Percentiles rank a stretch among this genome's conserved stretches.
phyloP scores from a whole-genome alignment of 2,329 filamentous ascomycete species.

The Diplodia corticola region DNA sequence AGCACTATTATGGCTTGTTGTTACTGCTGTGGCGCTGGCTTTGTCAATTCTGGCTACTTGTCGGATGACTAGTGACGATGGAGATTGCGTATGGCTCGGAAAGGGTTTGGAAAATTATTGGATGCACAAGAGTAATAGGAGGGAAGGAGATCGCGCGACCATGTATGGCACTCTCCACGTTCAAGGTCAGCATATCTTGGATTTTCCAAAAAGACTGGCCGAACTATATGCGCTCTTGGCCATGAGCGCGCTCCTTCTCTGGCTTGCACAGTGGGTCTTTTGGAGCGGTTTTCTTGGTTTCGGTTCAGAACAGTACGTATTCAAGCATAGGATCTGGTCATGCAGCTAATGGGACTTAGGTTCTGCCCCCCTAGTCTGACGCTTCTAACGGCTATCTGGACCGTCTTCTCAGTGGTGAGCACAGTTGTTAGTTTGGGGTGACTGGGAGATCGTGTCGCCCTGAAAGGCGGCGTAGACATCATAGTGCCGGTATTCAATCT shows the following conservation, averaged over 20 bases:
- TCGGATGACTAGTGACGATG: neutral
- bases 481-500: too few relatives aligned
- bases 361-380: slow-evolving; percentile 34
- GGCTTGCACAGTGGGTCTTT: slow-evolving; percentile 35
- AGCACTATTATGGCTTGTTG: slow-evolving; percentile 32
- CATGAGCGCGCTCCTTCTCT: slow-evolving; percentile 29
- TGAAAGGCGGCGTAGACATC: neutral
- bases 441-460: neutral
- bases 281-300: slow-evolving; percentile 34
- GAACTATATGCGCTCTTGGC: slow-evolving; percentile 25
- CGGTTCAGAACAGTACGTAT: slow-evolving; percentile 31
- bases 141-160: neutral
- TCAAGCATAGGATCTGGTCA: slow-evolving; percentile 6
- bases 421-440: slow-evolving; percentile 5
- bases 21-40: slow-evolving; percentile 22
- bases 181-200: neutral
- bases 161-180: slow-evolving; percentile 27
- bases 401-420: slow-evolving; percentile 24
- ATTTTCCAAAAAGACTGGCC: slow-evolving; percentile 16
- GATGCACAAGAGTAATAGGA: slow-evolving; percentile 5
- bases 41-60: slow-evolving; percentile 21
- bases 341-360: slow-evolving; percentile 29
- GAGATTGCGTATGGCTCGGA: neutral
- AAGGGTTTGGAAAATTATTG: slow-evolving; percentile 6
- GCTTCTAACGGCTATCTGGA: slow-evolving; percentile 31